Conservation (phyloP, 1,139 yeast species). For the Saccharomycopsis phalli region DNA sequence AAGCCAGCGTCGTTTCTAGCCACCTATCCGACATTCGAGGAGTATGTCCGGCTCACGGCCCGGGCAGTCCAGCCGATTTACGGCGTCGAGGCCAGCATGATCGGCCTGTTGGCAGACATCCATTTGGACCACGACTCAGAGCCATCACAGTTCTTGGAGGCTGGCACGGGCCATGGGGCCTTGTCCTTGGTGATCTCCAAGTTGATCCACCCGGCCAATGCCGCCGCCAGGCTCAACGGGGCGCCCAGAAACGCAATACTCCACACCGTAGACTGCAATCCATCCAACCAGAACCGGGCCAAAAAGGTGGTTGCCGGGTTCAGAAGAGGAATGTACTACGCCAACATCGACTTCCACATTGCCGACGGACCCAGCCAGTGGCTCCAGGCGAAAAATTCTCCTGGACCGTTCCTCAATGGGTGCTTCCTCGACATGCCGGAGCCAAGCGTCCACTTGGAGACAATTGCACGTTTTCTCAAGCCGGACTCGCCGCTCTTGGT, state of each 20-base stretch:
- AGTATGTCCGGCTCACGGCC: slow-evolving; percentile 31
- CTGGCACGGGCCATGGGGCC: slow-evolving; percentile 47
- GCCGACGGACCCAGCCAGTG: slow-evolving; percentile 34
- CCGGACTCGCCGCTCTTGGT: slow-evolving; percentile 35
- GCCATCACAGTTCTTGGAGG: slow-evolving; percentile 37
- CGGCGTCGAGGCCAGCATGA: slow-evolving; percentile 38
- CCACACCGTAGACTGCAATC: slow-evolving; percentile 35
- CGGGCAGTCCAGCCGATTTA: slow-evolving; percentile 43
- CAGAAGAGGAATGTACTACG: slow-evolving; percentile 32
- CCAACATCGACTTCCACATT: slow-evolving; percentile 37
- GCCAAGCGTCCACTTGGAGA: slow-evolving; percentile 28
- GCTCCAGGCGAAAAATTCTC: slow-evolving; percentile 23
- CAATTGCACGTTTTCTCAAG: slow-evolving; percentile 28
- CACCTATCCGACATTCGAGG: slow-evolving; percentile 35
- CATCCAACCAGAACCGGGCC: slow-evolving; percentile 33
- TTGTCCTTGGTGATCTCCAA: slow-evolving; percentile 36
- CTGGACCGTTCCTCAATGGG: slow-evolving; percentile 27
- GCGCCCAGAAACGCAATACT: slow-evolving; percentile 33
- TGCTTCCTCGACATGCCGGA: slow-evolving; percentile 39
- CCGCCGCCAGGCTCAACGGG: slow-evolving; percentile 25
- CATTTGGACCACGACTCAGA: slow-evolving; percentile 32
- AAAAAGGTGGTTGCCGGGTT: slow-evolving; percentile 30
- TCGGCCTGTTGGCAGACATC: slow-evolving; percentile 37
- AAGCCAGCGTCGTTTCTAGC: slow-evolving; percentile 25
- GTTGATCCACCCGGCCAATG: slow-evolving; percentile 36